phyloP scores from a whole-genome alignment of 108 stramenopile genomes.

The Fragilariopsis cylindrus region DNA sequence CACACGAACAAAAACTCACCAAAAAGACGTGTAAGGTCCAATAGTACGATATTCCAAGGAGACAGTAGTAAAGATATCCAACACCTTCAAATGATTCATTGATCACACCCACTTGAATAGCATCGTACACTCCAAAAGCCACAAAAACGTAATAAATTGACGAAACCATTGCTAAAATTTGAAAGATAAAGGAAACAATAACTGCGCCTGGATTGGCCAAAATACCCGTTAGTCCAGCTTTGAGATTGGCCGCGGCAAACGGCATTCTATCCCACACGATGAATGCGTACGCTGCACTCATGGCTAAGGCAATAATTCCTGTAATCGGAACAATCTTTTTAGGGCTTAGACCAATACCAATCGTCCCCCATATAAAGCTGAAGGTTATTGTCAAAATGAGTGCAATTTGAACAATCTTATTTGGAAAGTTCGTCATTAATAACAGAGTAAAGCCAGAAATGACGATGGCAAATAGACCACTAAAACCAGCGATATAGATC shows the following conservation, averaged over 20 bases:
- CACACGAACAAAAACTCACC: conserved; percentile 45
- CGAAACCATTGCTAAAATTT: conserved; percentile 65
- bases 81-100: conserved; percentile 18
- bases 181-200: conserved; percentile 65
- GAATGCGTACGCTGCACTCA: conserved; percentile 76
- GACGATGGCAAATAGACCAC: conserved; percentile 68
- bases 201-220: conserved; percentile 63
- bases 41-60: conserved; percentile 72
- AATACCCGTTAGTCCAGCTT: conserved; percentile 61
- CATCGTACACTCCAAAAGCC: conserved; percentile 75
- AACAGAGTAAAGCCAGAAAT: conserved; percentile 59
- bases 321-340: conserved; percentile 79
- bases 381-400: conserved; percentile 69
- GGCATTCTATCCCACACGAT: conserved; percentile 82
- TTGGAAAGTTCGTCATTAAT: conserved; percentile 73
- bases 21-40: conserved; percentile 84
- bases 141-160: conserved; percentile 74
- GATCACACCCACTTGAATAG: conserved; percentile 55
- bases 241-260: conserved; percentile 74
- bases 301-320: conserved; percentile 73
- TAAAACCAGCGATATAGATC: conserved; percentile 58
- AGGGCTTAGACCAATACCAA: conserved; percentile 83
- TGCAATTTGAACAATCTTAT: conserved; percentile 71
- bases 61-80: conserved; percentile 27
- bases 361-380: conserved; percentile 83